phyloP scores from a whole-genome alignment of 257 asterid genomes.

The Solanum pennellii region DNA sequence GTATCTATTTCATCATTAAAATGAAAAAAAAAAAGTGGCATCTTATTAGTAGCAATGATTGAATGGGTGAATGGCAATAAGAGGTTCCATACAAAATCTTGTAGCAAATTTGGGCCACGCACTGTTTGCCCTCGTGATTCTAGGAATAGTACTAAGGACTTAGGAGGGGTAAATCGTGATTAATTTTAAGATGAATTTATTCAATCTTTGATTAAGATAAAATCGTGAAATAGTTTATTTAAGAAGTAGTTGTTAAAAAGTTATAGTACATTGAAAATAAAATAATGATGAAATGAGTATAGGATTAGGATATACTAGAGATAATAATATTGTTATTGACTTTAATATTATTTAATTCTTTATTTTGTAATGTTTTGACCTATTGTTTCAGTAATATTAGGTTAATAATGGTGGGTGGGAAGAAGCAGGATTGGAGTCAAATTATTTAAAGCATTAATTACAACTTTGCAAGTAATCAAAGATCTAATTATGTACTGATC shows the following conservation, averaged over 20 bases:
- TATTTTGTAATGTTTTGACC: background rate
- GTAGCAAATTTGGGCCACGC: background rate
- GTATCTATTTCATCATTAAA: background rate
- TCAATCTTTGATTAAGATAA: background rate
- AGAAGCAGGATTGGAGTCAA: background rate
- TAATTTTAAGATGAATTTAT: too few relatives aligned
- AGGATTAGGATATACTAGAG: background rate
- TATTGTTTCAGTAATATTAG: too few relatives aligned
- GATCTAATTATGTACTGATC: background rate
- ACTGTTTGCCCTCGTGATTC: background rate
- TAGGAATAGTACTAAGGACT: background rate
- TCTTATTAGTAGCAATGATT: conserved; percentile 7
- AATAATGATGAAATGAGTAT: background rate
- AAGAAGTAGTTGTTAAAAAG: too few relatives aligned
- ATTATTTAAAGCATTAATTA: background rate
- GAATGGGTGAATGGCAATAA: conserved; percentile 7
- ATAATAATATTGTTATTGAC: too few relatives aligned
- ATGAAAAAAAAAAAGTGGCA: background rate
- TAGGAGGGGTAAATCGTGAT: too few relatives aligned
- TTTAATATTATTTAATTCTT: too few relatives aligned
- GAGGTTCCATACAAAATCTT: conserved; percentile 12
- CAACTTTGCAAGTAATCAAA: background rate
- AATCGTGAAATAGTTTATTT: too few relatives aligned
- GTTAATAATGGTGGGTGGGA: background rate
- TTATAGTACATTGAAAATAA: too few relatives aligned